Evolutionary conservation across 164 flowering plant genomes (phyloP).

Genomic region (Brasenia schreberi): DNA sequence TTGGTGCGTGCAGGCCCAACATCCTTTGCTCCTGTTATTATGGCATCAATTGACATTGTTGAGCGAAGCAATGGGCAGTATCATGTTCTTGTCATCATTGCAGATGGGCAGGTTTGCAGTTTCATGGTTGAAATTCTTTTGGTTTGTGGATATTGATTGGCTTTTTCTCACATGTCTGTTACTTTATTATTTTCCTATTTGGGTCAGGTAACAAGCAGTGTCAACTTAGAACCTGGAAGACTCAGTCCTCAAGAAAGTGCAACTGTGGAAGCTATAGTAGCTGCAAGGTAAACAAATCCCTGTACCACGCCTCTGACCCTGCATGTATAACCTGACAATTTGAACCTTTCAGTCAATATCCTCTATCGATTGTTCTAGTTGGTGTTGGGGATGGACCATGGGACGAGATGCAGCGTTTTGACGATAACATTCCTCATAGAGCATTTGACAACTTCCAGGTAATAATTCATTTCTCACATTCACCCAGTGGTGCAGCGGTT

Average conservation of each 20-base stretch:
- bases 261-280: constrained; percentile 59
- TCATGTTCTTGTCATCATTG: constrained; percentile 85
- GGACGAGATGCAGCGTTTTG: constrained; percentile 78
- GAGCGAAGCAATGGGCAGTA: constrained; percentile 57
- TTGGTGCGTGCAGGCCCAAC: constrained; percentile 52
- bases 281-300: constrained; percentile 47
- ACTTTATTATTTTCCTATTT: not conserved
- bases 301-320: not conserved
- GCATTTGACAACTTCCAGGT: constrained; percentile 89
- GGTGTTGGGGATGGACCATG: constrained; percentile 99
- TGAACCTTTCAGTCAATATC: constrained; percentile 36
- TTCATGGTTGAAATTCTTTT: not conserved
- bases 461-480: not conserved
- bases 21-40: constrained; percentile 76
- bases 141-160: not conserved
- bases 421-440: constrained; percentile 72
- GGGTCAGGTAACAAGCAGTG: constrained; percentile 49
- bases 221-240: constrained; percentile 38
- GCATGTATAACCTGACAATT: not conserved
- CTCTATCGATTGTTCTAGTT: constrained; percentile 76
- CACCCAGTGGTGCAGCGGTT: not conserved
- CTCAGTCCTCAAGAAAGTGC: constrained; percentile 70
- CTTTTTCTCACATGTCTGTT: not conserved
- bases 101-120: constrained; percentile 75
- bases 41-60: constrained; percentile 73